Conservation (phyloP, 306 rosid genomes). For the Malus orientalis region DNA sequence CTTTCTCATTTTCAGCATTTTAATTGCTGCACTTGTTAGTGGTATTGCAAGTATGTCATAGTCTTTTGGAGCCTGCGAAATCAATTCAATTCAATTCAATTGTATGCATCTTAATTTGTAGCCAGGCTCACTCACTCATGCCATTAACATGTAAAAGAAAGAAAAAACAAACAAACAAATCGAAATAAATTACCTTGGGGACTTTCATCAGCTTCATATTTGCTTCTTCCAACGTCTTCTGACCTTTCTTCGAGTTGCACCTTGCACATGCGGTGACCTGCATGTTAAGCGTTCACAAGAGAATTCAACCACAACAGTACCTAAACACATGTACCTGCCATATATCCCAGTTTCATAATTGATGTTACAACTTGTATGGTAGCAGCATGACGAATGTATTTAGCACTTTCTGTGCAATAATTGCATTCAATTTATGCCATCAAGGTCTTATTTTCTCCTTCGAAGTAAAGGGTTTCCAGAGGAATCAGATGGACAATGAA, state of each 20-base stretch:
- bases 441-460: neutral
- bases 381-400: neutral
- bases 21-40: conserved; percentile 70
- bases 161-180: neutral
- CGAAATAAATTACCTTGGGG: conserved; percentile 56
- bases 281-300: neutral
- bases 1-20: conserved; percentile 57
- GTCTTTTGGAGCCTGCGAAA: conserved; percentile 79
- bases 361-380: neutral
- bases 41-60: conserved; percentile 90
- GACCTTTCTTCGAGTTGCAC: conserved; percentile 89
- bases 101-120: neutral
- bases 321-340: too few relatives aligned
- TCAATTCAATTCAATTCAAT: conserved; percentile 4
- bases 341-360: neutral
- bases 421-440: too few relatives aligned
- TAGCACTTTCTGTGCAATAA: neutral
- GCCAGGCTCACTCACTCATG: neutral
- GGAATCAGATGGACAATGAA: neutral
- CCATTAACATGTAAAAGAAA: neutral
- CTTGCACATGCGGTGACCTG: conserved; percentile 84
- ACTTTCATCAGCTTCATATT: conserved; percentile 69
- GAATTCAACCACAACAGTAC: conserved; percentile 5
- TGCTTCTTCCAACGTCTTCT: conserved; percentile 69
- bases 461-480: neutral